A percentile compares a stretch with the other conserved stretches of the same genome.
Evolutionary conservation across 768 basidiomycete species (phyloP).

Genomic region (Pholiota molesta): DNA sequence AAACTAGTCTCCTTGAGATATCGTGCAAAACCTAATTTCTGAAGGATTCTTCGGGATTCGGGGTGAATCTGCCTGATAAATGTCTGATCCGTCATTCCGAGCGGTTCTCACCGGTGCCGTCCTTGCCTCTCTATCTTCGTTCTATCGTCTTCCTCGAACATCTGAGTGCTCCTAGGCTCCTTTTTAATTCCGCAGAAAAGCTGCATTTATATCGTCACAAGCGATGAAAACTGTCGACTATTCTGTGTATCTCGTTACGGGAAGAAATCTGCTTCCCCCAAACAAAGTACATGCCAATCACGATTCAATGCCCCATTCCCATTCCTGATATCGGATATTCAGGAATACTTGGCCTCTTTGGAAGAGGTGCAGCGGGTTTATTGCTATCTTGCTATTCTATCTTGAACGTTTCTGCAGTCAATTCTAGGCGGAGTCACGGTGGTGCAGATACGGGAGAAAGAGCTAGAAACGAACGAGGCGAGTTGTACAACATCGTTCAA

Average conservation of each 20-base stretch:
- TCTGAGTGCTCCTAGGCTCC: background rate
- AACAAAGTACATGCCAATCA: slow-evolving; percentile 57
- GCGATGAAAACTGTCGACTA: slow-evolving; percentile 47
- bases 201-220: too few relatives aligned
- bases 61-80: too few relatives aligned
- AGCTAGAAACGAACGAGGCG: slow-evolving; percentile 78
- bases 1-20: too few relatives aligned
- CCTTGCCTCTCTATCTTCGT: too few relatives aligned
- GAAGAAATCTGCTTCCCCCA: slow-evolving; percentile 72
- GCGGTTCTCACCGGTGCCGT: too few relatives aligned
- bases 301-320: slow-evolving; percentile 2
- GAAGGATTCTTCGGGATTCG: too few relatives aligned
- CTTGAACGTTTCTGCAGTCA: slow-evolving; percentile 45
- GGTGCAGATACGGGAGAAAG: slow-evolving; percentile 90
- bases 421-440: slow-evolving; percentile 87
- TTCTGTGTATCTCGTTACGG: slow-evolving; percentile 88
- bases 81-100: too few relatives aligned
- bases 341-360: slow-evolving; percentile 74
- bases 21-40: too few relatives aligned
- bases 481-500: slow-evolving; percentile 23
- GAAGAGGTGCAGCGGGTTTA: slow-evolving; percentile 58
- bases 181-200: background rate
- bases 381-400: background rate
- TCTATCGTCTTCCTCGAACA: too few relatives aligned
- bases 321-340: slow-evolving; percentile 14